Evolutionary conservation across 495 filamentous ascomycete species (phyloP).

Genomic region (Mytilinidion resinicola): DNA sequence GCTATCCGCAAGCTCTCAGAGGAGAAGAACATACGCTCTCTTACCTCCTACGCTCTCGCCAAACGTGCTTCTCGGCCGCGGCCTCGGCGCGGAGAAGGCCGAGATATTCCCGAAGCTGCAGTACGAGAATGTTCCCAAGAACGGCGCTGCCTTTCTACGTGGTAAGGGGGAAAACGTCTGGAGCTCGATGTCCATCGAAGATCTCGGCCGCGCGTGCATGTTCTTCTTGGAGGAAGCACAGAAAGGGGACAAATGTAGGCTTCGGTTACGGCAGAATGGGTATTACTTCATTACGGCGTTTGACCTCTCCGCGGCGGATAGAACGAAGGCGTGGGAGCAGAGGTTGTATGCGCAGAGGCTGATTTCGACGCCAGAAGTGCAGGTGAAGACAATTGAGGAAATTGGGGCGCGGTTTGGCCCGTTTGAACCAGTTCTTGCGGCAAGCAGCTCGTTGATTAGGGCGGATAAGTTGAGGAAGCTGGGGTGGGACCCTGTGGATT

Average conservation of each 20-base stretch:
- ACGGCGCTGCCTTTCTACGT: neutral
- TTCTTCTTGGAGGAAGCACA: constrained; percentile 1
- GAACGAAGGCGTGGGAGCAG: neutral
- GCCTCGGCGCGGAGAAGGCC: neutral
- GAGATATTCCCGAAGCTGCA: neutral
- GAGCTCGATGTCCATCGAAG: constrained; percentile 2
- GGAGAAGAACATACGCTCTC: neutral
- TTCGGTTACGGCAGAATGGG: neutral
- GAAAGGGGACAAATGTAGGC: neutral
- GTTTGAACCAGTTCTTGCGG: neutral
- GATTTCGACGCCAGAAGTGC: neutral
- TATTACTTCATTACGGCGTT: constrained; percentile 1
- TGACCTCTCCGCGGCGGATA: neutral
- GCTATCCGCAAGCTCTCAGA: neutral
- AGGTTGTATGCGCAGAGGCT: neutral
- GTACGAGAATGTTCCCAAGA: neutral
- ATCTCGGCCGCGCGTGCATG: neutral
- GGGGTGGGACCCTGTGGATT: neutral
- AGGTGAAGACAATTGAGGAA: too few species aligned
- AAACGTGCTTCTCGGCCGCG: neutral
- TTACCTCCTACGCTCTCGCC: neutral
- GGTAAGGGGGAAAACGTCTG: neutral
- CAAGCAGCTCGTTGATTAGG: neutral
- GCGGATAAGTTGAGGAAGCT: neutral
- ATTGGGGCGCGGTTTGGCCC: neutral